Evolutionary conservation across 352 stramenopile species (phyloP).

Genomic region (Globisporangium echinulatum): DNA sequence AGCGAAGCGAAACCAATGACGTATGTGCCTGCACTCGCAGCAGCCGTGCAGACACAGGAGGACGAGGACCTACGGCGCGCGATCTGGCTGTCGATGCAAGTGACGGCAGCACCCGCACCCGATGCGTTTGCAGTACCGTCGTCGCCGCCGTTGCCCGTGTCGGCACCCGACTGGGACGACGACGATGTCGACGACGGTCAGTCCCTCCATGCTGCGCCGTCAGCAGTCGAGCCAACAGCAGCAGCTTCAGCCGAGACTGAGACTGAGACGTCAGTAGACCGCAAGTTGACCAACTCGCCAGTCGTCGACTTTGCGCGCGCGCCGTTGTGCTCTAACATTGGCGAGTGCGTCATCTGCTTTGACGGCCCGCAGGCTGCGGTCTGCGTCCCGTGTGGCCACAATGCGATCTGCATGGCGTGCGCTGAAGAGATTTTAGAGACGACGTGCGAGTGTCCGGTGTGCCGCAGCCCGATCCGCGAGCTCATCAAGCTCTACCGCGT

Average conservation of each 20-base stretch:
- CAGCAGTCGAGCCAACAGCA: background rate
- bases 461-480: constrained; percentile 54
- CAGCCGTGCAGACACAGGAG: constrained; percentile 17
- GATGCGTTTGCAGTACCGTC: background rate
- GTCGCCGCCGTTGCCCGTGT: constrained; percentile 27
- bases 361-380: constrained; percentile 65
- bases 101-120: constrained; percentile 1
- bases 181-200: constrained; percentile 1
- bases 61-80: constrained; percentile 48
- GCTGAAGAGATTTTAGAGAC: constrained; percentile 58
- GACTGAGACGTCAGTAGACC: too few relatives aligned
- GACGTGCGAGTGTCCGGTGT: constrained; percentile 65
- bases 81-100: constrained; percentile 50
- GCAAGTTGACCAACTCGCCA: background rate
- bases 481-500: constrained; percentile 78
- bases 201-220: background rate
- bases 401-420: constrained; percentile 76
- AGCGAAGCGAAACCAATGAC: constrained; percentile 2
- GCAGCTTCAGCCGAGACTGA: background rate
- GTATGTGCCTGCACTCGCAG: background rate
- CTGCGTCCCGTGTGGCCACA: constrained; percentile 79
- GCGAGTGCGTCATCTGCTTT: constrained; percentile 78
- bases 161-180: constrained; percentile 42
- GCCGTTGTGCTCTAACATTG: constrained; percentile 36
- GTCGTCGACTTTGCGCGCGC: constrained; percentile 30